Evolutionary conservation across 805 yeast species (phyloP).

Genomic region (Sugiyamaella chiloensis): DNA sequence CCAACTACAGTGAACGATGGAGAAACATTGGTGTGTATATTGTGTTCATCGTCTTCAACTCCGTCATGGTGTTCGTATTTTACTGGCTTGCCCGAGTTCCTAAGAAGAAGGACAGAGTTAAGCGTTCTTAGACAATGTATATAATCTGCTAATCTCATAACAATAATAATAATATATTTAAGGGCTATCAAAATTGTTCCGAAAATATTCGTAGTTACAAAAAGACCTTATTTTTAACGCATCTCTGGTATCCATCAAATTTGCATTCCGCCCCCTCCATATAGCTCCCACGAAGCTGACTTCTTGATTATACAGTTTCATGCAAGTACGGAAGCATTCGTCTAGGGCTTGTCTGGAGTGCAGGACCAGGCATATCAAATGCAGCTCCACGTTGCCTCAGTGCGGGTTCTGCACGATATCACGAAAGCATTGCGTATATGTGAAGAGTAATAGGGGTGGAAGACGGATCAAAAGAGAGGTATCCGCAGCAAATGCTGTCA

Average conservation of each 20-base stretch:
- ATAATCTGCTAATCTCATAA: too few relatives aligned
- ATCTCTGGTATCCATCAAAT: too few relatives aligned
- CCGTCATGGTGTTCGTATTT: slow-evolving; percentile 43
- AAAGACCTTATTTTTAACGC: too few relatives aligned
- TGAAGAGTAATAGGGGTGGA: background rate
- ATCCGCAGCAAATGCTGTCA: background rate
- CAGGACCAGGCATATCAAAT: background rate
- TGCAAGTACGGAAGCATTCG: too few relatives aligned
- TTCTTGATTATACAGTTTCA: too few relatives aligned
- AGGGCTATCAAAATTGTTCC: too few relatives aligned
- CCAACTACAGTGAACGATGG: slow-evolving; percentile 44
- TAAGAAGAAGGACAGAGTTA: slow-evolving; percentile 37
- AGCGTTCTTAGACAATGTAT: slow-evolving; percentile 9
- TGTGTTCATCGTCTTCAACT: slow-evolving; percentile 47
- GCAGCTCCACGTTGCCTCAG: background rate
- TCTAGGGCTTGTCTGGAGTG: background rate
- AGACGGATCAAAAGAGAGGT: background rate
- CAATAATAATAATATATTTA: too few relatives aligned
- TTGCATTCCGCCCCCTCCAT: too few relatives aligned
- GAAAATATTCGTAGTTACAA: too few relatives aligned
- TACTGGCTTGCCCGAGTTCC: slow-evolving; percentile 77
- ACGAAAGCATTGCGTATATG: background rate
- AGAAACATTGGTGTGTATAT: slow-evolving; percentile 57
- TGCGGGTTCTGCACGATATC: background rate
- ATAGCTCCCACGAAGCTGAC: too few relatives aligned